These are phyloP conservation scores for Linum trigynum DNA, from an alignment of 345 rosid genomes.

Conservation along the genomic window DNA sequence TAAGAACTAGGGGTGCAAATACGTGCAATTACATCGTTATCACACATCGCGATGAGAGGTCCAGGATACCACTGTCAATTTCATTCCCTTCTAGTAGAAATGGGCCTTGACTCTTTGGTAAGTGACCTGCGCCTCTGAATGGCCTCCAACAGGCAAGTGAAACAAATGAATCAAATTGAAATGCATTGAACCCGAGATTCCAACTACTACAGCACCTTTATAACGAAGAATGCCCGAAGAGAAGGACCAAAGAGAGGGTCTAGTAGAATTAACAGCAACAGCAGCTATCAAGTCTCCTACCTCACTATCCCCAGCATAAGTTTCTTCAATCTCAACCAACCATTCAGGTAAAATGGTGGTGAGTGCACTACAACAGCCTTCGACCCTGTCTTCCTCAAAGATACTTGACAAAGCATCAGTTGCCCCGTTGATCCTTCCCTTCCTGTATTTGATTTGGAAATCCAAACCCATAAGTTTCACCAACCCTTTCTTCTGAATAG, in stretches of 20 bases:
- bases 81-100: neutral
- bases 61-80: neutral
- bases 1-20: too few species aligned
- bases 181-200: neutral
- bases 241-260: neutral
- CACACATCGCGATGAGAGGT: neutral
- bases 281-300: neutral
- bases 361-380: neutral
- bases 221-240: neutral
- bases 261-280: neutral
- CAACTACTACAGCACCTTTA: neutral
- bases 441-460: too few species aligned
- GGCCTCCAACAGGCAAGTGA: neutral
- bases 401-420: neutral
- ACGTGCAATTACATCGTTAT: too few species aligned
- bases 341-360: neutral
- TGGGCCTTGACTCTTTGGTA: neutral
- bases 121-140: neutral
- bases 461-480: too few species aligned
- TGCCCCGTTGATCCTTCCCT: neutral
- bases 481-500: neutral
- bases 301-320: neutral
- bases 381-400: neutral
- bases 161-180: neutral
- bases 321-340: neutral